Evolutionary conservation across 192 early-diverging fungal species (phyloP).

Genomic region (Mortierella hygrophila): DNA sequence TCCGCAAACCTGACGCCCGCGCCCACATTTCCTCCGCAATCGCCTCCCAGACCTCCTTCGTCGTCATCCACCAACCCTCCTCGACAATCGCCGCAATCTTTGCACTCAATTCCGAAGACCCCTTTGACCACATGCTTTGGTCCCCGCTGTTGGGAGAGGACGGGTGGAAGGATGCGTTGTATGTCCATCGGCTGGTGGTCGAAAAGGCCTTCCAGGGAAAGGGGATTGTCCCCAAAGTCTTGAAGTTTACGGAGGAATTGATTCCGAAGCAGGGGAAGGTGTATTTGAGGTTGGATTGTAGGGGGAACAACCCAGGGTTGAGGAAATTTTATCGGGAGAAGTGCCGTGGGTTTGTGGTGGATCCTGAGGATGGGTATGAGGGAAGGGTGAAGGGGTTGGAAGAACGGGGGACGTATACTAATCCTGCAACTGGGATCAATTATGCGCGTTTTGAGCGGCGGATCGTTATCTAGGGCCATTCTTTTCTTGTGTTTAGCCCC

Average conservation of each 20-base stretch:
- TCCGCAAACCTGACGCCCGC: constrained; percentile 20
- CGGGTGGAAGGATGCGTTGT: constrained; percentile 44
- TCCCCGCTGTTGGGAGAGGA: constrained; percentile 19
- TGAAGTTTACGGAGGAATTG: constrained; percentile 33
- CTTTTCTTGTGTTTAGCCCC: background rate
- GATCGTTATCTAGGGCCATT: constrained; percentile 7
- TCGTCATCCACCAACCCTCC: constrained; percentile 17
- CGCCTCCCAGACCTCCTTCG: constrained; percentile 26
- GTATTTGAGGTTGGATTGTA: constrained; percentile 38
- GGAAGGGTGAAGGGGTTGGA: constrained; percentile 27
- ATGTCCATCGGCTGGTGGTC: constrained; percentile 48
- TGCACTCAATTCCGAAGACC: constrained; percentile 41
- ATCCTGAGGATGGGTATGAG: constrained; percentile 3
- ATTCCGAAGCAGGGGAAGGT: constrained; percentile 13
- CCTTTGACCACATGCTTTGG: constrained; percentile 57
- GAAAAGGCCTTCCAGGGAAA: constrained; percentile 37
- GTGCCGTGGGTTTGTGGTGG: constrained; percentile 21
- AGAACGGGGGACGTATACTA: constrained; percentile 33
- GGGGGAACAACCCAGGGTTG: constrained; percentile 41
- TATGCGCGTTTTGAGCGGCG: constrained; percentile 44
- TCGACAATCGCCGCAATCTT: constrained; percentile 45
- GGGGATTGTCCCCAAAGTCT: constrained; percentile 34
- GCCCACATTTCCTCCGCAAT: constrained; percentile 32
- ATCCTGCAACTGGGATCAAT: constrained; percentile 49
- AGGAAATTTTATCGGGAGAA: constrained; percentile 51